These are phyloP conservation scores for Stephania yunnanensis DNA, from an alignment of 164 flowering plant species.

Conservation along the genomic window DNA sequence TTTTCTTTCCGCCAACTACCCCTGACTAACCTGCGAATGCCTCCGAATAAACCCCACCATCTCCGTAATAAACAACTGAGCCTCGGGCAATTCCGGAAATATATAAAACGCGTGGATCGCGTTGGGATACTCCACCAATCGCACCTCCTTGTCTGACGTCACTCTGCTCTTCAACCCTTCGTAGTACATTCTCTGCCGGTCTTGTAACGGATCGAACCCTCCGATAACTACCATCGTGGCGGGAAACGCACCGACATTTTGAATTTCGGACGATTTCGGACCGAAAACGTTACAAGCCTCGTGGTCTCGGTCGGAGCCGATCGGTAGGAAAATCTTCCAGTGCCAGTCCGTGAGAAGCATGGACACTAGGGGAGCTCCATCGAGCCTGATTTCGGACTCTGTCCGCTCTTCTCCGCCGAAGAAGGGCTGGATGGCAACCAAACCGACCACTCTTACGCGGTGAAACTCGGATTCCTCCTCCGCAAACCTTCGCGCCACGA, in stretches of 20 bases:
- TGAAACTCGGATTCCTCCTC: slow-evolving; percentile 2
- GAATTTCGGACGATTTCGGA: slow-evolving; percentile 11
- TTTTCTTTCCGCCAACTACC: neutral
- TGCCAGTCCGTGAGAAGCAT: slow-evolving; percentile 18
- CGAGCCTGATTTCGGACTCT: slow-evolving; percentile 24
- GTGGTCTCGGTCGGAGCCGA: slow-evolving; percentile 34
- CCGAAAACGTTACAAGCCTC: slow-evolving; percentile 25
- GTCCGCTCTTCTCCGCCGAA: slow-evolving; percentile 42
- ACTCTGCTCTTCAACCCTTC: slow-evolving; percentile 3
- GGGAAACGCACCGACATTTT: slow-evolving; percentile 18
- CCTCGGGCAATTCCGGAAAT: slow-evolving; percentile 21
- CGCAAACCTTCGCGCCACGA: slow-evolving; percentile 30
- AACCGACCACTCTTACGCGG: slow-evolving; percentile 19
- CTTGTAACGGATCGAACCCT: slow-evolving; percentile 23
- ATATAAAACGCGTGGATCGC: slow-evolving; percentile 26
- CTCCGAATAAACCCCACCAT: slow-evolving; percentile 10
- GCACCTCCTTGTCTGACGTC: neutral
- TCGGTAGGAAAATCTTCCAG: slow-evolving; percentile 34
- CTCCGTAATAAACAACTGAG: slow-evolving; percentile 10
- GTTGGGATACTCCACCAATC: slow-evolving; percentile 7
- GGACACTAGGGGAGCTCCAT: slow-evolving; percentile 2
- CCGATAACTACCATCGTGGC: slow-evolving; percentile 27
- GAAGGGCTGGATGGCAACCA: slow-evolving; percentile 22
- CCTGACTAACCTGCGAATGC: slow-evolving; percentile 1
- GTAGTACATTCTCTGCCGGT: slow-evolving; percentile 15